phyloP scores from a whole-genome alignment of 2,329 filamentous ascomycete species.

The Magnaporthiopsis poae region DNA sequence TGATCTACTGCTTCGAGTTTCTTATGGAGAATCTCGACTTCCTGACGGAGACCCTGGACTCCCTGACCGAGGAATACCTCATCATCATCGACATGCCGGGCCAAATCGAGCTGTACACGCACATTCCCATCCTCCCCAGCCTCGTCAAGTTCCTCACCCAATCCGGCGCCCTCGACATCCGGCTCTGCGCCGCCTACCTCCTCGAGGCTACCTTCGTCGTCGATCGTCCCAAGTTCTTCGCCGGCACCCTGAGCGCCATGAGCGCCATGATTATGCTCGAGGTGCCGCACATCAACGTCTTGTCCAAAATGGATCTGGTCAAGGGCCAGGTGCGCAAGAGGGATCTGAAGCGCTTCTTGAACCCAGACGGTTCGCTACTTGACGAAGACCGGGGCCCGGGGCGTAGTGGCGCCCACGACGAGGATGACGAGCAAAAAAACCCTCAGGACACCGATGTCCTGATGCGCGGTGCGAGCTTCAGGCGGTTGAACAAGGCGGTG shows the following conservation, averaged over 20 bases:
- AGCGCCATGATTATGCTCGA: conserved; percentile 98
- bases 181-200: conserved; percentile 85
- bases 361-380: conserved; percentile 72
- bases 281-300: conserved; percentile 87
- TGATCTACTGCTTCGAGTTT: conserved; percentile 96
- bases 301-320: conserved; percentile 96
- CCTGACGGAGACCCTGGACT: conserved; percentile 72
- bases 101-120: conserved; percentile 96
- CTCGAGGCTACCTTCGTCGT: conserved; percentile 93
- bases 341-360: conserved; percentile 81
- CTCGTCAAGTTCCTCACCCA: conserved; percentile 74
- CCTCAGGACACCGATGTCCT: conserved; percentile 57
- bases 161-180: conserved; percentile 73
- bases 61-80: conserved; percentile 84
- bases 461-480: conserved; percentile 74
- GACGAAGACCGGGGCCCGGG: conserved; percentile 57
- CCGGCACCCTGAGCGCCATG: conserved; percentile 91
- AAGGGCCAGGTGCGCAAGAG: conserved; percentile 79
- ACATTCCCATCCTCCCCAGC: conserved; percentile 81
- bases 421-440: conserved; percentile 45
- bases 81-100: conserved; percentile 98
- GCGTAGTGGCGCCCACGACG: conserved; percentile 28
- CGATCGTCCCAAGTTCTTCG: conserved; percentile 94
- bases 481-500: conserved; percentile 75
- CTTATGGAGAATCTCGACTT: conserved; percentile 91